Evolutionary conservation across 352 stramenopile species (phyloP).

Genomic region (Saprolegnia parasitica): DNA sequence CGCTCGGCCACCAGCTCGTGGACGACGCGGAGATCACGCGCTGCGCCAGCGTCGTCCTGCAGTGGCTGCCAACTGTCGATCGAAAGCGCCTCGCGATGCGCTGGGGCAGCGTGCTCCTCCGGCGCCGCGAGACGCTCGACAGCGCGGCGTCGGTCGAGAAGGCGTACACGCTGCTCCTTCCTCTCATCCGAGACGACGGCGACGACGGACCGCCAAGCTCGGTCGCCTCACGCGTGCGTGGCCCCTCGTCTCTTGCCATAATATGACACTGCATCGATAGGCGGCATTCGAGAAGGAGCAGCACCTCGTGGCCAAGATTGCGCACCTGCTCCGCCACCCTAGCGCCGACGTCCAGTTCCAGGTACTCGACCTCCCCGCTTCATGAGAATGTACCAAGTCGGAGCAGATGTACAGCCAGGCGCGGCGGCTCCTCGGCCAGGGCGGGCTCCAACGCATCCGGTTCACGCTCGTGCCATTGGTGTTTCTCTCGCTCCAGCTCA

Average conservation of each 20-base stretch:
- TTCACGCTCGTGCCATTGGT: constrained; percentile 92
- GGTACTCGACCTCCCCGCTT: constrained; percentile 41
- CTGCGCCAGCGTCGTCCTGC: not conserved
- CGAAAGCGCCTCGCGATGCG: constrained; percentile 51
- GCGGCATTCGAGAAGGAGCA: constrained; percentile 84
- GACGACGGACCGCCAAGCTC: constrained; percentile 33
- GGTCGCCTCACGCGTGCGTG: constrained; percentile 12
- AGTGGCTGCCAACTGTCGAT: constrained; percentile 28
- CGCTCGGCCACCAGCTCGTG: constrained; percentile 33
- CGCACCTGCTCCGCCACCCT: constrained; percentile 86
- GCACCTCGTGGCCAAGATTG: constrained; percentile 86
- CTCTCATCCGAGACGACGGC: constrained; percentile 84
- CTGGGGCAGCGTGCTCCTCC: constrained; percentile 46
- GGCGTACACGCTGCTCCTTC: constrained; percentile 78
- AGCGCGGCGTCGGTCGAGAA: constrained; percentile 47
- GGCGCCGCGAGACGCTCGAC: constrained; percentile 36
- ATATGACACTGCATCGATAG: constrained; percentile 17
- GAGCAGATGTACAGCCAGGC: constrained; percentile 60
- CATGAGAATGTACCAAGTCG: constrained; percentile 43
- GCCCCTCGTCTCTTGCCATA: not conserved
- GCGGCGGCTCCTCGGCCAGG: constrained; percentile 71
- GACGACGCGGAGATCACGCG: constrained; percentile 31
- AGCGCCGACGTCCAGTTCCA: constrained; percentile 75
- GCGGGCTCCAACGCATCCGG: constrained; percentile 83
- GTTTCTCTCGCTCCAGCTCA: constrained; percentile 85